Conservation (phyloP, 352 stramenopile genomes). For the Saprolegnia parasitica region DNA sequence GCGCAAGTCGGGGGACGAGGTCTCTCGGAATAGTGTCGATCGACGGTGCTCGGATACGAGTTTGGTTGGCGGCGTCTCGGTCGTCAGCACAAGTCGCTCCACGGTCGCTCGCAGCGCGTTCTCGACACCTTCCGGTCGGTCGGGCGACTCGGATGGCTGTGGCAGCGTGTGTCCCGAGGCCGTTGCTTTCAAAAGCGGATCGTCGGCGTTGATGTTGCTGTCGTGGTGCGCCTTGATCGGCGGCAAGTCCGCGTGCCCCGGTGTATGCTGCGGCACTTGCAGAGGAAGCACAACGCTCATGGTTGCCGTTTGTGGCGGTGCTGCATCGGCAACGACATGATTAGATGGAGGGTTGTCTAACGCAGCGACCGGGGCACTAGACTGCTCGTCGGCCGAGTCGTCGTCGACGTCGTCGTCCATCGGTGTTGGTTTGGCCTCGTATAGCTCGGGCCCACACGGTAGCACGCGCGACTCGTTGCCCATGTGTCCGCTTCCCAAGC, state of each 20-base stretch:
- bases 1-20: not conserved
- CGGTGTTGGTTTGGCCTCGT: not conserved
- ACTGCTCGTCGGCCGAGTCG: slow-evolving; percentile 42
- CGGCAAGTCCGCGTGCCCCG: not conserved
- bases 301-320: too few species aligned
- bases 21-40: too few species aligned
- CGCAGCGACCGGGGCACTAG: not conserved
- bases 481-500: not conserved
- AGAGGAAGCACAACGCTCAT: not conserved
- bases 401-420: slow-evolving; percentile 25
- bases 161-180: too few species aligned
- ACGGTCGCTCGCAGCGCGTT: too few species aligned
- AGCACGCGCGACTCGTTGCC: not conserved
- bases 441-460: not conserved
- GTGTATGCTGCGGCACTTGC: not conserved
- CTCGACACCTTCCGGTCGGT: too few species aligned
- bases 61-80: too few species aligned
- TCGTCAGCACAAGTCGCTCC: too few species aligned
- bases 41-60: too few species aligned
- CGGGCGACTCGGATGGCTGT: too few species aligned
- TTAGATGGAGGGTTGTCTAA: too few species aligned
- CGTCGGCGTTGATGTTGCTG: not conserved
- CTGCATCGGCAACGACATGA: too few species aligned
- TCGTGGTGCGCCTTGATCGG: not conserved
- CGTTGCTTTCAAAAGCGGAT: not conserved